phyloP scores from a whole-genome alignment of 441 rosid genomes.

The Eutrema salsugineum region DNA sequence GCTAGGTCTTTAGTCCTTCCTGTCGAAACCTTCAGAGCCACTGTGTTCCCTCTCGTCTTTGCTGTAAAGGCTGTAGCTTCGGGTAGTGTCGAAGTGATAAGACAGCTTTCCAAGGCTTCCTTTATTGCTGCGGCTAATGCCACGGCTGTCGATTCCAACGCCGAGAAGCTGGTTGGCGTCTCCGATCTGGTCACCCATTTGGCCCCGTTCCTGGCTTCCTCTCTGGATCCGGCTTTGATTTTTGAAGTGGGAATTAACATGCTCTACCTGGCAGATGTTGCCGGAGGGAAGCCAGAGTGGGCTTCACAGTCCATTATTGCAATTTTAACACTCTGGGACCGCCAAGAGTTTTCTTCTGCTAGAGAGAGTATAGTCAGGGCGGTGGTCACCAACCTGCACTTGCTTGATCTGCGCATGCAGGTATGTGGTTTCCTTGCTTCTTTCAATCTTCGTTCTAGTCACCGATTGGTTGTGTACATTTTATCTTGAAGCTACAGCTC shows the following conservation, averaged over 20 bases:
- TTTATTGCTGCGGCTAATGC: constrained; percentile 36
- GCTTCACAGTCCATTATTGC: constrained; percentile 95
- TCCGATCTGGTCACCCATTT: constrained; percentile 87
- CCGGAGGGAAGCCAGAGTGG: constrained; percentile 99
- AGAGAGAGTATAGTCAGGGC: constrained; percentile 99
- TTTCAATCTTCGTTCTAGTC: background rate
- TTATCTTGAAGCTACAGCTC: background rate
- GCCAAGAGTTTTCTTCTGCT: constrained; percentile 98
- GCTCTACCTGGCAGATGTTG: constrained; percentile 96
- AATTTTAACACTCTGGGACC: constrained; percentile 94
- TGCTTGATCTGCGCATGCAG: constrained; percentile 99
- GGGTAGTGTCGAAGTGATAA: constrained; percentile 71
- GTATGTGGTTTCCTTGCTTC: constrained; percentile 29
- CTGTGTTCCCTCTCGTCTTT: constrained; percentile 84
- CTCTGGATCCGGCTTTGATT: constrained; percentile 90
- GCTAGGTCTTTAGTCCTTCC: constrained; percentile 87
- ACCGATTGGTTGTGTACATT: background rate
- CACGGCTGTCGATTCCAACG: constrained; percentile 55
- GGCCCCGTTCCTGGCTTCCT: constrained; percentile 89
- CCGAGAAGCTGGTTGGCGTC: constrained; percentile 88
- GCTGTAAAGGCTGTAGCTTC: constrained; percentile 93
- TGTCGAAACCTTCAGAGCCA: constrained; percentile 83
- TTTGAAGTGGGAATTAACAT: constrained; percentile 96
- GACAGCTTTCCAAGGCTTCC: constrained; percentile 66
- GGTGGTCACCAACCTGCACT: constrained; percentile 88